phyloP scores from a whole-genome alignment of 345 rosid species.

The Linum tenue region DNA sequence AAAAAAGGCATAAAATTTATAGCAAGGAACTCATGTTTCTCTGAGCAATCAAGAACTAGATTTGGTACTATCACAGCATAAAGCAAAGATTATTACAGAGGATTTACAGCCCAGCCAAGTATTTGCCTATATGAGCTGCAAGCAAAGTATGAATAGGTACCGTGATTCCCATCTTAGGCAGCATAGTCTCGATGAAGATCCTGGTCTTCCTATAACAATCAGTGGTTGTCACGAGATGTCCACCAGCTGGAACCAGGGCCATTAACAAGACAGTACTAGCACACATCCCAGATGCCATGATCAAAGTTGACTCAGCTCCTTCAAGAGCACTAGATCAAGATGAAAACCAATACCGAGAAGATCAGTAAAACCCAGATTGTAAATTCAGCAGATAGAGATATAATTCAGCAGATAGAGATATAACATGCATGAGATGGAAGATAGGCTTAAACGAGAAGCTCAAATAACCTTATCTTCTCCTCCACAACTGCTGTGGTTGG shows the following conservation, averaged over 20 bases:
- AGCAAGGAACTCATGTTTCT: background rate
- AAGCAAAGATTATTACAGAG: too few relatives aligned
- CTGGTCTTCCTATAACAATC: constrained; percentile 95
- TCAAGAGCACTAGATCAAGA: constrained; percentile 67
- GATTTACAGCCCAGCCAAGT: background rate
- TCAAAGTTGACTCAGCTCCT: constrained; percentile 88
- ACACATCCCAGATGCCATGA: constrained; percentile 98
- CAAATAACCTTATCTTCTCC: constrained; percentile 74
- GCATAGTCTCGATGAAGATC: constrained; percentile 82
- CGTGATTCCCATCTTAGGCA: constrained; percentile 88
- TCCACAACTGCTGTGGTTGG: constrained; percentile 80
- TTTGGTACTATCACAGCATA: background rate
- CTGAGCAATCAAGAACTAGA: background rate
- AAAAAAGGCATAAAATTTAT: background rate
- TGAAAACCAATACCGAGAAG: background rate
- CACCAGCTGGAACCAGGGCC: constrained; percentile 98
- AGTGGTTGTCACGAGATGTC: constrained; percentile 86
- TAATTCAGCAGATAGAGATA: too few relatives aligned
- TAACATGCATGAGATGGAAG: background rate
- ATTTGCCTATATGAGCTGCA: background rate
- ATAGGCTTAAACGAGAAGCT: background rate
- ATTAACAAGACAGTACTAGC: constrained; percentile 81
- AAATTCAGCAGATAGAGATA: constrained; percentile 5
- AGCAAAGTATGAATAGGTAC: constrained; percentile 26
- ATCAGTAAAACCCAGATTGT: constrained; percentile 4